Conservation (phyloP, 768 basidiomycete genomes). For the Kwoniella pini region DNA sequence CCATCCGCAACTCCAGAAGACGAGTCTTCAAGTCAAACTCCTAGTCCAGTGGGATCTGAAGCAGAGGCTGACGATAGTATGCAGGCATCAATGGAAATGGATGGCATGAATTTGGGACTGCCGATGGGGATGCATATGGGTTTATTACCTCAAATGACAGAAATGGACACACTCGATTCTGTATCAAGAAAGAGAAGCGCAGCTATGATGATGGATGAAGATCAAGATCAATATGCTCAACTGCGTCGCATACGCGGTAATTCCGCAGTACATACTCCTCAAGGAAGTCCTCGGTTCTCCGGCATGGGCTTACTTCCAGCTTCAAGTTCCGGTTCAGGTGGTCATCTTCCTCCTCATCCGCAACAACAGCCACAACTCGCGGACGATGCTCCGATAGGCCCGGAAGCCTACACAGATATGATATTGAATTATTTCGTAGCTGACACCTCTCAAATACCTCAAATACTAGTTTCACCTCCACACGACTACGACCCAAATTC, state of each 20-base stretch:
- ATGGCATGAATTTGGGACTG: slow-evolving; percentile 19
- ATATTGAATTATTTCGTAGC: slow-evolving; percentile 99
- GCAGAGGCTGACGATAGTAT: slow-evolving; percentile 6
- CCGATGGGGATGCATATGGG: slow-evolving; percentile 18
- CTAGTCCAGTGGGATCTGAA: slow-evolving; percentile 30
- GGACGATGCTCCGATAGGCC: slow-evolving; percentile 43
- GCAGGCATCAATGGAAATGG: slow-evolving; percentile 31
- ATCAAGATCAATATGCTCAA: slow-evolving; percentile 39
- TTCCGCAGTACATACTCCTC: slow-evolving; percentile 42
- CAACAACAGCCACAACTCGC: background rate
- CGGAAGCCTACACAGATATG: slow-evolving; percentile 75
- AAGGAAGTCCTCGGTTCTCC: slow-evolving; percentile 25
- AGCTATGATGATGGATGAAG: slow-evolving; percentile 34
- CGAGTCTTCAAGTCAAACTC: slow-evolving; percentile 34
- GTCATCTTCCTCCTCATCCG: background rate
- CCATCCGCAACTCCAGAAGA: slow-evolving; percentile 35
- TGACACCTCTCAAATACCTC: slow-evolving; percentile 87
- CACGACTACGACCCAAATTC: slow-evolving; percentile 91
- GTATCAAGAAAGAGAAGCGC: slow-evolving; percentile 35
- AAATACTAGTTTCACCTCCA: slow-evolving; percentile 81
- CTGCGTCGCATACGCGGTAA: slow-evolving; percentile 32
- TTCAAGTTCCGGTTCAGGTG: slow-evolving; percentile 10
- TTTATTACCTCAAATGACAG: slow-evolving; percentile 9
- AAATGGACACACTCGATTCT: slow-evolving; percentile 18
- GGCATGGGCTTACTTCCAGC: slow-evolving; percentile 20